phyloP scores from a whole-genome alignment of 768 basidiomycete genomes.

The Agaricus bisporus region DNA sequence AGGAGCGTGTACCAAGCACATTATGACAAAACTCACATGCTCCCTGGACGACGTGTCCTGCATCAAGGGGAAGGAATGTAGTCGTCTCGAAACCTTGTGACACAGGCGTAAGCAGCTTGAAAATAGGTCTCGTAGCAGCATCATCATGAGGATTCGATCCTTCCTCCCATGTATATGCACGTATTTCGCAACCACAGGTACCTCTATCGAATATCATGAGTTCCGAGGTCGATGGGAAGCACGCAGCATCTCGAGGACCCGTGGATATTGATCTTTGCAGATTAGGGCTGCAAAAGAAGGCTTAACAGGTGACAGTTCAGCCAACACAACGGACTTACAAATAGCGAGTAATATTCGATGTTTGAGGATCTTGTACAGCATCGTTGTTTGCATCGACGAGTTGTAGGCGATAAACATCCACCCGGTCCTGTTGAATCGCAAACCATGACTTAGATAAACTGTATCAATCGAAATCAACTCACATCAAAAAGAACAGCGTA shows the following conservation, averaged over 20 bases:
- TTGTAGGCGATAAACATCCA: constrained; percentile 30
- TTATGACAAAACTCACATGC: constrained; percentile 37
- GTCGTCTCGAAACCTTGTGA: constrained; percentile 3
- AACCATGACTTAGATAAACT: not conserved
- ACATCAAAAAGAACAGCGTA: constrained; percentile 39
- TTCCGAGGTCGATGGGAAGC: constrained; percentile 9
- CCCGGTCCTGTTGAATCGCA: constrained; percentile 26
- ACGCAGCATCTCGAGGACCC: constrained; percentile 7
- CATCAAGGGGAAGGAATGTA: constrained; percentile 43
- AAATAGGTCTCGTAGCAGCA: not conserved
- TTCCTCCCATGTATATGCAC: constrained; percentile 3
- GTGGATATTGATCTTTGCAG: constrained; percentile 4
- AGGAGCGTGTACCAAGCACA: not conserved
- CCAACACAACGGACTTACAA: constrained; percentile 1
- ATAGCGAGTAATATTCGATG: not conserved
- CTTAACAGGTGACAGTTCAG: not conserved
- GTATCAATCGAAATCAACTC: not conserved
- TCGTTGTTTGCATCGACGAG: constrained; percentile 30
- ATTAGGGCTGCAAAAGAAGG: constrained; percentile 2
- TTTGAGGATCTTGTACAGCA: constrained; percentile 11
- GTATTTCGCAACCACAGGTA: constrained; percentile 22
- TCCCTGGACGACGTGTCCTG: constrained; percentile 56
- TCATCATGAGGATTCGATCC: not conserved
- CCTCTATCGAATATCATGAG: not conserved
- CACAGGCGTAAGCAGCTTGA: not conserved